A percentile compares a stretch with the other conserved stretches of the same genome.
These are phyloP conservation scores for Saitoella complicata DNA, from an alignment of 805 yeast genomes.

Conservation along the genomic window DNA sequence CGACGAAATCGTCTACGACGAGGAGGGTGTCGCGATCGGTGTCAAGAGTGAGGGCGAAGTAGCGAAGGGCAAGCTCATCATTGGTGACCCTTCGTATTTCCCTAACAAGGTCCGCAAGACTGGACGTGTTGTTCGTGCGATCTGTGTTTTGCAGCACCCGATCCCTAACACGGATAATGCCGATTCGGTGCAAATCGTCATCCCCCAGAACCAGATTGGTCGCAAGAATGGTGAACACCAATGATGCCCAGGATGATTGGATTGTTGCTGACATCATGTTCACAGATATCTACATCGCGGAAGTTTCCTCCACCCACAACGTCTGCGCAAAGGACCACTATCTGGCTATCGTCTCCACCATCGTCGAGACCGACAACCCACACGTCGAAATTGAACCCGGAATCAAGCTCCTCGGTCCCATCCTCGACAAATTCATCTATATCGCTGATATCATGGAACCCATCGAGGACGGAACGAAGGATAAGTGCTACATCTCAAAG, in stretches of 20 bases:
- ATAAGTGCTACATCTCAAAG: constrained; percentile 66
- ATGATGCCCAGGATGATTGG: no score
- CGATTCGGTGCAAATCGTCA: constrained; percentile 84
- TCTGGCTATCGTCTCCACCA: constrained; percentile 84
- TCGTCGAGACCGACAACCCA: constrained; percentile 84
- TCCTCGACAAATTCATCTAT: constrained; percentile 78
- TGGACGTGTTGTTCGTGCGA: constrained; percentile 66
- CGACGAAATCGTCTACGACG: constrained; percentile 67
- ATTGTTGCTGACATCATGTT: no score
- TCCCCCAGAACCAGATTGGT: constrained; percentile 89
- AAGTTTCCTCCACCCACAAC: constrained; percentile 74
- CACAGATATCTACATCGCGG: constrained; percentile 77
- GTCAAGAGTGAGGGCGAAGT: constrained; percentile 82
- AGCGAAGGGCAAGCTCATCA: constrained; percentile 82
- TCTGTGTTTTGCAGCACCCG: constrained; percentile 83
- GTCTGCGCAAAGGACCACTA: constrained; percentile 80
- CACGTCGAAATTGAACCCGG: constrained; percentile 89
- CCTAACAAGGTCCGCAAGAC: constrained; percentile 63
- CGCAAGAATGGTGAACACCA: constrained; percentile 40
- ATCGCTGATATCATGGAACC: constrained; percentile 86
- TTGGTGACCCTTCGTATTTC: constrained; percentile 96
- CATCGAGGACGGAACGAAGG: constrained; percentile 59
- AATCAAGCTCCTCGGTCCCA: constrained; percentile 68
- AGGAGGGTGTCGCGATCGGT: constrained; percentile 60
- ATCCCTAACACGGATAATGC: constrained; percentile 64